phyloP scores from a whole-genome alignment of 1,284 basidiomycete genomes.

The Fomes fomentarius region DNA sequence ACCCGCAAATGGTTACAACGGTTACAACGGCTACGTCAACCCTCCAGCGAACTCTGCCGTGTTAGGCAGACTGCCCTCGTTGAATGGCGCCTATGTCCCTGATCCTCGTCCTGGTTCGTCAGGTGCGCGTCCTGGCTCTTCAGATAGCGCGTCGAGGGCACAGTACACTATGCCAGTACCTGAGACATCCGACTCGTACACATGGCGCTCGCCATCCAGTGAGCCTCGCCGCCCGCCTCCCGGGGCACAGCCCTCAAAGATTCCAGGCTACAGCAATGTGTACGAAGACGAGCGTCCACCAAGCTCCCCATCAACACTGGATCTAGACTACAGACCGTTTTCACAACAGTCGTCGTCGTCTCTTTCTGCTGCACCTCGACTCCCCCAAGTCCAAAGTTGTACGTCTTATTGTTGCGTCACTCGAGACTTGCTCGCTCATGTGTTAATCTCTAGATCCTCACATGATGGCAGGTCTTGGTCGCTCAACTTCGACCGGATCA shows the following conservation, averaged over 20 bases:
- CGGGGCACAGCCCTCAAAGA: conserved; percentile 22
- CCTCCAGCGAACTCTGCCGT: conserved; percentile 21
- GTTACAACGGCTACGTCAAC: conserved; percentile 12
- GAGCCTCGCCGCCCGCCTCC: conserved; percentile 23
- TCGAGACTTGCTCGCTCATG: not conserved
- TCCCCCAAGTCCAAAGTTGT: conserved; percentile 15
- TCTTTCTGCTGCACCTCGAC: conserved; percentile 6
- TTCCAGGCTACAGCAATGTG: conserved; percentile 21
- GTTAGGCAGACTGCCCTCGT: conserved; percentile 17
- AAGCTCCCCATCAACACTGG: conserved; percentile 30
- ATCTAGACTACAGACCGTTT: conserved; percentile 22
- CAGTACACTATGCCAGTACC: conserved; percentile 31
- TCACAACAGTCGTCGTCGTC: conserved; percentile 21
- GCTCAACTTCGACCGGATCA: conserved; percentile 25
- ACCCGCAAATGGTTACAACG: conserved; percentile 11
- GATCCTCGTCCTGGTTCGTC: conserved; percentile 25
- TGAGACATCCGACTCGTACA: conserved; percentile 20
- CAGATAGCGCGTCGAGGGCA: conserved; percentile 17
- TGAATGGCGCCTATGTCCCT: conserved; percentile 16
- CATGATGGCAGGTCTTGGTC: conserved; percentile 17
- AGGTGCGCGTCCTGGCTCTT: conserved; percentile 22
- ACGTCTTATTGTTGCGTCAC: conserved; percentile 13
- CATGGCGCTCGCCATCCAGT: conserved; percentile 23
- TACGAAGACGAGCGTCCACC: conserved; percentile 27
- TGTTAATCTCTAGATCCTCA: conserved; percentile 13